Percentiles rank a stretch among this genome's conserved stretches.
phyloP scores from a whole-genome alignment of 768 basidiomycete genomes.

The Vishniacozyma victoriae region DNA sequence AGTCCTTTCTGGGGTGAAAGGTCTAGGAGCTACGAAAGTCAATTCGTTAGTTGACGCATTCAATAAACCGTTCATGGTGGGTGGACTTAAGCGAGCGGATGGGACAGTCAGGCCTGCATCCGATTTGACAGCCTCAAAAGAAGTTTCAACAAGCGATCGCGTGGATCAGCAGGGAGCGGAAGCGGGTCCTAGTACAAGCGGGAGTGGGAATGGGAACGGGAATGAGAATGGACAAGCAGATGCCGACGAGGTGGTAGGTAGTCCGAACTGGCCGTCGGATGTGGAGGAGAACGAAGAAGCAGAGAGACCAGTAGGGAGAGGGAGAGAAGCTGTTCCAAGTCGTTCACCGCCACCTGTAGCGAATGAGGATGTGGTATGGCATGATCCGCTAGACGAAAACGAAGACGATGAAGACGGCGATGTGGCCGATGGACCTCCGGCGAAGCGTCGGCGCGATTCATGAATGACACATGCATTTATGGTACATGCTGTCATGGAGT shows the following conservation, averaged over 20 bases:
- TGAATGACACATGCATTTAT: too few relatives aligned
- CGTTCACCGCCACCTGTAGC: constrained; percentile 13
- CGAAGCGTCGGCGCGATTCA: constrained; percentile 10
- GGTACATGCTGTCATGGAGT: too few relatives aligned
- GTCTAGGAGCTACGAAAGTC: constrained; percentile 90
- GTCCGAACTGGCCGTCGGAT: constrained; percentile 30
- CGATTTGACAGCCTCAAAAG: background rate
- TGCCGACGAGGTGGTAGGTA: constrained; percentile 5
- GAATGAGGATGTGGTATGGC: constrained; percentile 14
- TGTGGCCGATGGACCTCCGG: constrained; percentile 2
- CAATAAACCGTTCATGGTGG: constrained; percentile 65
- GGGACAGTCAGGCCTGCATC: background rate
- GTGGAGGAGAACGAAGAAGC: constrained; percentile 10
- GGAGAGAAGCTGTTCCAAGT: constrained; percentile 14
- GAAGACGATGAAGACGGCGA: constrained; percentile 22
- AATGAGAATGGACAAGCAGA: constrained; percentile 1
- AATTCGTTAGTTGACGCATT: constrained; percentile 85
- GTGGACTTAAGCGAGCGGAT: constrained; percentile 17
- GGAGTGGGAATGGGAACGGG: background rate
- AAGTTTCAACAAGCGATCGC: background rate
- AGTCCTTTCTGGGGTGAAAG: constrained; percentile 75
- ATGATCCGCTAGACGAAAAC: constrained; percentile 34
- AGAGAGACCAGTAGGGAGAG: background rate
- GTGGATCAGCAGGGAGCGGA: background rate
- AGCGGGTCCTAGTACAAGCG: constrained; percentile 1